phyloP scores from a whole-genome alignment of 768 basidiomycete species.

The Tulasnella sp. region DNA sequence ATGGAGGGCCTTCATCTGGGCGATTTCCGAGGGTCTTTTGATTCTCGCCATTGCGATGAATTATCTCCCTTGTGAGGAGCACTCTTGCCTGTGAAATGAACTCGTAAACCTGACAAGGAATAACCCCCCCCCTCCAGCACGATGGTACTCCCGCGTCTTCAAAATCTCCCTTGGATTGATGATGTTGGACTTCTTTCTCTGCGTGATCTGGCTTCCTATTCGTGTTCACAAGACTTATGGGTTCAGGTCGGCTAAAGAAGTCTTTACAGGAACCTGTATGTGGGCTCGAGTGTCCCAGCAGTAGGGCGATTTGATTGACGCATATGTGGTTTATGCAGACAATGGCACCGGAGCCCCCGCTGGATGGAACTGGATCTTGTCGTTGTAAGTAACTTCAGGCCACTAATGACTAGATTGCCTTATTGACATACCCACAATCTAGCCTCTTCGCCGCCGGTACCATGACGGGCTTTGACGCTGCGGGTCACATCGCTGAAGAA shows the following conservation, averaged over 20 bases:
- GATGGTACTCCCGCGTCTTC: slow-evolving; percentile 68
- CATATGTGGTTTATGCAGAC: slow-evolving; percentile 46
- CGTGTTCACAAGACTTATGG: slow-evolving; percentile 87
- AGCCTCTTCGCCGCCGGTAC: slow-evolving; percentile 85
- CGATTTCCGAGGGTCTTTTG: slow-evolving; percentile 68
- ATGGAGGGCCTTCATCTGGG: slow-evolving; percentile 85
- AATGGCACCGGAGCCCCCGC: slow-evolving; percentile 84
- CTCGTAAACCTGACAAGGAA: not conserved
- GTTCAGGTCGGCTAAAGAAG: slow-evolving; percentile 76
- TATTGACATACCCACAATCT: not conserved
- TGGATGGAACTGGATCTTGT: slow-evolving; percentile 89
- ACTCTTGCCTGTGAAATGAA: not conserved
- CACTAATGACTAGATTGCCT: not conserved
- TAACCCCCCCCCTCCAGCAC: slow-evolving; percentile 32
- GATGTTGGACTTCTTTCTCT: slow-evolving; percentile 83
- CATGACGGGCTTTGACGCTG: slow-evolving; percentile 86
- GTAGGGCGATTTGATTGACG: not conserved
- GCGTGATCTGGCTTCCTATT: slow-evolving; percentile 88
- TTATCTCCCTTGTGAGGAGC: slow-evolving; percentile 66
- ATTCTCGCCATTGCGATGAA: slow-evolving; percentile 74
- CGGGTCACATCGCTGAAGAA: slow-evolving; percentile 85
- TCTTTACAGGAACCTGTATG: slow-evolving; percentile 77
- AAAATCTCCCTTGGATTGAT: slow-evolving; percentile 68
- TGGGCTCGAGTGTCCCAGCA: not conserved
- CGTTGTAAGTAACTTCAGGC: slow-evolving; percentile 53